phyloP scores from a whole-genome alignment of 2,329 filamentous ascomycete species.

The Aspergillus sp. region DNA sequence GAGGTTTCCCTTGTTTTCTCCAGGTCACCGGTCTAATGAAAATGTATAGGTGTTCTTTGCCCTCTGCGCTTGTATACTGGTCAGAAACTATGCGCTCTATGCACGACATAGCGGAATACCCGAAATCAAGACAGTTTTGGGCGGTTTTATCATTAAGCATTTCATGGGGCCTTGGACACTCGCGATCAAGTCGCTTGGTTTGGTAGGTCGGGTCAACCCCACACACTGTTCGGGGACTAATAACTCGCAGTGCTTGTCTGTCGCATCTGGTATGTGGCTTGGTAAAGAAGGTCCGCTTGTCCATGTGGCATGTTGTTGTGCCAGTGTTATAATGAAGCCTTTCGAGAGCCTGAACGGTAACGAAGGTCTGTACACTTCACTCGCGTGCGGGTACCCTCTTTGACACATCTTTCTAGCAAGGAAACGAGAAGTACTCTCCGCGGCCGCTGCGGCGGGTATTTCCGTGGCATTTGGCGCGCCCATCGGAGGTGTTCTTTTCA shows the following conservation, averaged over 20 bases:
- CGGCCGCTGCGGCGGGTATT: conserved; percentile 88
- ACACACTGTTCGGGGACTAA: conserved; percentile 26
- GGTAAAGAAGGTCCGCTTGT: conserved; percentile 96
- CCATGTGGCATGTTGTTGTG: conserved; percentile 95
- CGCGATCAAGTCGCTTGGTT: conserved; percentile 82
- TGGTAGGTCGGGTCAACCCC: conserved; percentile 58
- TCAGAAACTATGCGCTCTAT: conserved; percentile 82
- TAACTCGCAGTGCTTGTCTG: conserved; percentile 74
- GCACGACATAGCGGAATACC: conserved; percentile 95
- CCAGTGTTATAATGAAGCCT: conserved; percentile 89
- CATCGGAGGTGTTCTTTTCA: conserved; percentile 93
- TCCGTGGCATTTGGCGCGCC: conserved; percentile 93
- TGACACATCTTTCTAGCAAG: conserved; percentile 63
- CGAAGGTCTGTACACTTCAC: conserved; percentile 63
- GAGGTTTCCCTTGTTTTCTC: conserved; percentile 31
- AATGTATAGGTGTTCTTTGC: conserved; percentile 72
- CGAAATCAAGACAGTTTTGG: conserved; percentile 95
- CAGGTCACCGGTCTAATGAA: conserved; percentile 27
- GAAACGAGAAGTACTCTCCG: conserved; percentile 90
- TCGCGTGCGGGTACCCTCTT: background rate
- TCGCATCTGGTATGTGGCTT: conserved; percentile 93
- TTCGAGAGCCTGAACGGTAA: conserved; percentile 82
- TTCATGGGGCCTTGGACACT: conserved; percentile 90
- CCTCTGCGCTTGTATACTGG: conserved; percentile 74
- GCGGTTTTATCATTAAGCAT: conserved; percentile 86